phyloP scores from a whole-genome alignment of 1,139 yeast species.

The Sugiyamaella pinicola region DNA sequence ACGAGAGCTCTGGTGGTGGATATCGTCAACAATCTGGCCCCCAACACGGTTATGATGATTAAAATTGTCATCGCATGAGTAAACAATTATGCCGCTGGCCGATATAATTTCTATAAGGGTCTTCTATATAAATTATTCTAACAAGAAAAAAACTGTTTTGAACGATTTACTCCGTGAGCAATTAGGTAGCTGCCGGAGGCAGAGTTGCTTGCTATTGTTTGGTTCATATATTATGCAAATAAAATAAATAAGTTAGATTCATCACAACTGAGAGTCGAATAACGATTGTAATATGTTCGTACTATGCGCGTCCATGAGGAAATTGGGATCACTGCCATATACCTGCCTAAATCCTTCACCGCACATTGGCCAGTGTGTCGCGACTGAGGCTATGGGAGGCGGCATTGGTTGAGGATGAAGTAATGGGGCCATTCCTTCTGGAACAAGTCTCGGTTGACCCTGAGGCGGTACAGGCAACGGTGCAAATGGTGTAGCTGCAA shows the following conservation, averaged over 20 bases:
- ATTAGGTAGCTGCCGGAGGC: no score
- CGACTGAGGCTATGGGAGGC: slow-evolving; percentile 4
- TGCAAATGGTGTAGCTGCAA: slow-evolving; percentile 5
- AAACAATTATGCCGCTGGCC: slow-evolving; percentile 5
- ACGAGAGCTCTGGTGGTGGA: slow-evolving; percentile 1
- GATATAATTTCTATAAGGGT: background rate
- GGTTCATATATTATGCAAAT: no score
- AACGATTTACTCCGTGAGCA: no score
- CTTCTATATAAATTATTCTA: slow-evolving; percentile 1
- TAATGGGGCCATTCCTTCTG: slow-evolving; percentile 11
- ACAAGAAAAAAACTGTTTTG: background rate
- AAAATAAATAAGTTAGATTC: slow-evolving; percentile 11
- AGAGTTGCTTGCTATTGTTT: no score
- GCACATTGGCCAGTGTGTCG: slow-evolving; percentile 16
- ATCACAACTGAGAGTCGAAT: slow-evolving; percentile 15
- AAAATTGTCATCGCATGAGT: background rate
- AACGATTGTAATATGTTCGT: slow-evolving; percentile 30
- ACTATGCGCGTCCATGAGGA: slow-evolving; percentile 33
- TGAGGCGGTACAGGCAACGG: slow-evolving; percentile 11
- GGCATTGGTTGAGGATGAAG: slow-evolving; percentile 12
- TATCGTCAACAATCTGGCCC: slow-evolving; percentile 3
- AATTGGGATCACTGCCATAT: slow-evolving; percentile 22
- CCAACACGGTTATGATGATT: slow-evolving; percentile 1
- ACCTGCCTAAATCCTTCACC: slow-evolving; percentile 10
- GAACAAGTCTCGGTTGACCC: slow-evolving; percentile 12